Evolutionary conservation across 148 eudicot species (phyloP).

Genomic region (Silene latifolia): DNA sequence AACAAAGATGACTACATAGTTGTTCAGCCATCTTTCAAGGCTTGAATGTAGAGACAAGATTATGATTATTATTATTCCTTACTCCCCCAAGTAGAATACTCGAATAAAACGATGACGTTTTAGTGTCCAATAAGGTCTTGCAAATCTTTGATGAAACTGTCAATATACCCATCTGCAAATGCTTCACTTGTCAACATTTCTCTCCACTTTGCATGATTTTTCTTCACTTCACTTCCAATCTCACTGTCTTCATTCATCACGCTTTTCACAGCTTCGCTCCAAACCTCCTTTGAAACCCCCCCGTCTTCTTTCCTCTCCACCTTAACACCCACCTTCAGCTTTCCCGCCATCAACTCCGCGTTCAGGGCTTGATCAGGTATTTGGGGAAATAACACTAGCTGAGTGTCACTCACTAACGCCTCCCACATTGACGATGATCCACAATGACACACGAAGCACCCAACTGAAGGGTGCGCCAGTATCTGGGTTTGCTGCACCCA

Average conservation of each 20-base stretch:
- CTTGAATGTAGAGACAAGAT: no score
- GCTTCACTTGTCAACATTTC: background rate
- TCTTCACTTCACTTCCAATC: constrained; percentile 9
- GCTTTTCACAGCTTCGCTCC: constrained; percentile 1
- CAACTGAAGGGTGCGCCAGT: constrained; percentile 11
- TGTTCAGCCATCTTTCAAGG: background rate
- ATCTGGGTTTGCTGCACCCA: constrained; percentile 20
- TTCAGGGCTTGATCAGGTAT: constrained; percentile 12
- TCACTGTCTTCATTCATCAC: constrained; percentile 15
- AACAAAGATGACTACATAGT: no score
- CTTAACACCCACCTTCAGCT: constrained; percentile 18
- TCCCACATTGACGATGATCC: constrained; percentile 17
- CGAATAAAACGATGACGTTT: background rate
- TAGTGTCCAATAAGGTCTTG: constrained; percentile 5
- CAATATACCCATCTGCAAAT: constrained; percentile 1
- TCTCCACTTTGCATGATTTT: constrained; percentile 17
- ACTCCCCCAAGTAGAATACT: background rate
- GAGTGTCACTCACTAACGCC: constrained; percentile 13
- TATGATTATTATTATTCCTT: no score
- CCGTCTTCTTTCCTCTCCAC: constrained; percentile 17
- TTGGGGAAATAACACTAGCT: constrained; percentile 14
- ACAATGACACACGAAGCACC: constrained; percentile 17
- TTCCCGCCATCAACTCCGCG: background rate
- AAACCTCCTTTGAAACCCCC: background rate
- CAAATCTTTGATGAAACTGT: constrained; percentile 11